These are phyloP conservation scores for Chlorophyllum brunneum DNA, from an alignment of 768 basidiomycete species.

Conservation along the genomic window DNA sequence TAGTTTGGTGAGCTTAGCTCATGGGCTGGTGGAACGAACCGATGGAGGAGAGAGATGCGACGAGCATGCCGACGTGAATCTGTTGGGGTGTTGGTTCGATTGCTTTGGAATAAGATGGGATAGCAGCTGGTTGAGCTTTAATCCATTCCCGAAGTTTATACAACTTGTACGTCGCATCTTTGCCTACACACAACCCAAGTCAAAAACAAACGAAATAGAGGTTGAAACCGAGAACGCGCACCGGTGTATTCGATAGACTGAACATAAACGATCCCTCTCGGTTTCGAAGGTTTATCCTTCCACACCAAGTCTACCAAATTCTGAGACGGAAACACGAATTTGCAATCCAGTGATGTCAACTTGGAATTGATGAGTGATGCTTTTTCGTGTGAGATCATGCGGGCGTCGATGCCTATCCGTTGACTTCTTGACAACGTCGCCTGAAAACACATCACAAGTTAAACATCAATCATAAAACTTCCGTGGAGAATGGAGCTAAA, in stretches of 20 bases:
- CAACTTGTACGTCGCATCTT: conserved; percentile 70
- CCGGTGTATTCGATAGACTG: conserved; percentile 74
- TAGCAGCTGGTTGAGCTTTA: conserved; percentile 48
- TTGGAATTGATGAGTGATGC: conserved; percentile 57
- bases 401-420: conserved; percentile 79
- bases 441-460: not conserved
- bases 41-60: conserved; percentile 67
- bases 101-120: conserved; percentile 59
- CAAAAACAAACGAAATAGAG: not conserved
- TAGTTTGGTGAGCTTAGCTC: not conserved
- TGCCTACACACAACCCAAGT: conserved; percentile 28
- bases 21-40: conserved; percentile 37
- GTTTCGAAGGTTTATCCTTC: conserved; percentile 71
- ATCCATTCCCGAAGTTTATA: conserved; percentile 69
- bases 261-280: conserved; percentile 58
- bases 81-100: conserved; percentile 53
- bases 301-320: conserved; percentile 84
- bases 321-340: conserved; percentile 75
- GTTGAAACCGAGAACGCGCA: conserved; percentile 9
- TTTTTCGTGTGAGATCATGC: conserved; percentile 75
- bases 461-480: not conserved
- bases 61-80: conserved; percentile 62
- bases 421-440: conserved; percentile 38
- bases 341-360: conserved; percentile 50
- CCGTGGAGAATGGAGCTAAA: not conserved